phyloP scores from a whole-genome alignment of 768 basidiomycete species.

The Epithele typhae region DNA sequence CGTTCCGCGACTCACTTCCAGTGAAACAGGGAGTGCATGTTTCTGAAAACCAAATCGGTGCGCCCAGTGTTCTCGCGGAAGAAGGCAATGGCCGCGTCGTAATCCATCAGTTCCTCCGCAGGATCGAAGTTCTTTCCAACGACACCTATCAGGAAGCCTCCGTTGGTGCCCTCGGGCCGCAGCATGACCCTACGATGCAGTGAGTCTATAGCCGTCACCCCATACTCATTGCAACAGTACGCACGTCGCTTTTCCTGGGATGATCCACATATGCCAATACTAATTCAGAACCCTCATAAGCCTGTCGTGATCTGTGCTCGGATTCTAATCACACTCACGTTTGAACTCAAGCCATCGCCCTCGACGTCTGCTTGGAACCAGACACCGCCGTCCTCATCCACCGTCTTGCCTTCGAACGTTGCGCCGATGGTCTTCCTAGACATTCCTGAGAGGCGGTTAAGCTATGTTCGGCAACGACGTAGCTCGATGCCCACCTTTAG shows the following conservation, averaged over 20 bases:
- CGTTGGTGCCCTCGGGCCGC: constrained; percentile 5
- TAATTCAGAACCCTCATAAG: not conserved
- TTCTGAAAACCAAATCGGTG: constrained; percentile 28
- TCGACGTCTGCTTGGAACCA: constrained; percentile 33
- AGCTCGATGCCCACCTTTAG: constrained; percentile 24
- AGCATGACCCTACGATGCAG: constrained; percentile 17
- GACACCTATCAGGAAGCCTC: constrained; percentile 1
- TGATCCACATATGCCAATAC: constrained; percentile 15
- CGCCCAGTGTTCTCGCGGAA: constrained; percentile 28
- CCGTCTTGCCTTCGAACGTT: constrained; percentile 38
- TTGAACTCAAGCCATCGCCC: constrained; percentile 25
- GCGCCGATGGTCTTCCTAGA: constrained; percentile 38
- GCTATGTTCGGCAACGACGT: no score
- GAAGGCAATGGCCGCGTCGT: constrained; percentile 24
- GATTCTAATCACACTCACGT: no score
- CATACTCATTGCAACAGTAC: no score
- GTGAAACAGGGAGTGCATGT: constrained; percentile 20
- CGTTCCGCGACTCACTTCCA: constrained; percentile 31
- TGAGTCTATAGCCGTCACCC: no score
- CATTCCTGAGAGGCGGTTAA: constrained; percentile 21
- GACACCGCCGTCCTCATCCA: constrained; percentile 20
- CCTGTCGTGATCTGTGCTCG: no score
- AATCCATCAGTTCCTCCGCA: constrained; percentile 17
- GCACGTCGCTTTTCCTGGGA: constrained; percentile 7
- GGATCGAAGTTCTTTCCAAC: constrained; percentile 9